These are phyloP conservation scores for Vitis hybrid DNA, from an alignment of 177 flowering plant genomes.

Conservation along the genomic window DNA sequence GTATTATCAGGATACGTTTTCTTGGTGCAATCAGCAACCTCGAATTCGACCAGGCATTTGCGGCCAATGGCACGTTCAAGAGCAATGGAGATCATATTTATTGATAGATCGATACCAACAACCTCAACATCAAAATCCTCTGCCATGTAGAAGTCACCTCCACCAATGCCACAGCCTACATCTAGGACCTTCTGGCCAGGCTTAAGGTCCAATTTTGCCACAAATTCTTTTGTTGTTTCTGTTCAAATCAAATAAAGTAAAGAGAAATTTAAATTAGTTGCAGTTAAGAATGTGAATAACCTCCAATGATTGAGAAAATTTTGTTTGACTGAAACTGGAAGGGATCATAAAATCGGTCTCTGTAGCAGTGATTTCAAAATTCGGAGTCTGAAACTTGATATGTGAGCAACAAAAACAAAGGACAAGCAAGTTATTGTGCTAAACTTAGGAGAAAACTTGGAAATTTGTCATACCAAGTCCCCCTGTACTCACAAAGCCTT, in stretches of 20 bases:
- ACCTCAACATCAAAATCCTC: slow-evolving; percentile 84
- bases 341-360: no score
- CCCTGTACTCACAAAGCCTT: slow-evolving; percentile 98
- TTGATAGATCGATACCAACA: slow-evolving; percentile 89
- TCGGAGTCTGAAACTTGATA: no score
- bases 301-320: no score
- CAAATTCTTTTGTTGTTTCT: slow-evolving; percentile 96
- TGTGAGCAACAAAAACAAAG: no score
- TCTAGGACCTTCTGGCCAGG: slow-evolving; percentile 97
- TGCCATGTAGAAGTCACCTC: slow-evolving; percentile 99
- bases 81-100: slow-evolving; percentile 94
- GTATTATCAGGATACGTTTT: slow-evolving; percentile 71
- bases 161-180: slow-evolving; percentile 99
- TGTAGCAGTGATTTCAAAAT: no score
- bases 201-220: slow-evolving; percentile 75
- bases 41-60: slow-evolving; percentile 82
- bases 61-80: slow-evolving; percentile 90
- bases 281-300: no score
- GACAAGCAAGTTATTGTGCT: no score
- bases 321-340: no score
- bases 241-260: slow-evolving; percentile 15
- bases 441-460: neutral
- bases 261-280: no score
- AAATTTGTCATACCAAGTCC: slow-evolving; percentile 69
- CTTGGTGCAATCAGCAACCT: slow-evolving; percentile 91